Evolutionary conservation across 176 grass and related monocot genomes (phyloP).

Genomic region (Cenchrus fungigraminus): DNA sequence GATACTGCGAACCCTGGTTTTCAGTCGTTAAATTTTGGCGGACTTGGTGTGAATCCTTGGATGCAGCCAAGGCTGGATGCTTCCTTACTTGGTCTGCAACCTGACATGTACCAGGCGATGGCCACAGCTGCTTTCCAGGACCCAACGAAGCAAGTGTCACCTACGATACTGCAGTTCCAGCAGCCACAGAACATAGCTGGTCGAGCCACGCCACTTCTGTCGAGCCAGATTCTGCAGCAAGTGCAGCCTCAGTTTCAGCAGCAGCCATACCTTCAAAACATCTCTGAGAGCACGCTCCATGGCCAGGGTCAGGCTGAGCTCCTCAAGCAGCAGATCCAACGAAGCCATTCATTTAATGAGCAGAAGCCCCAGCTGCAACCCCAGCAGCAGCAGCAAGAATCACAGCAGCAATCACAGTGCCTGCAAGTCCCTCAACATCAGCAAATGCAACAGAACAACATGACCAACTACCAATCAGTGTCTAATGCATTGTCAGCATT

Average conservation of each 20-base stretch:
- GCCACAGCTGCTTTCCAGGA: slow-evolving; percentile 57
- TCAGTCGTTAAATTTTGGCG: slow-evolving; percentile 86
- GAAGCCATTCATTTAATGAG: slow-evolving; percentile 51
- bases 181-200: slow-evolving; percentile 61
- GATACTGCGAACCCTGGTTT: slow-evolving; percentile 81
- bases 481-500: slow-evolving; percentile 50
- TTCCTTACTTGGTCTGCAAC: slow-evolving; percentile 66
- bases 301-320: slow-evolving; percentile 66
- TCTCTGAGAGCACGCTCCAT: slow-evolving; percentile 54
- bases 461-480: slow-evolving; percentile 56
- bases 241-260: slow-evolving; percentile 72
- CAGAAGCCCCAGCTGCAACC: slow-evolving; percentile 58
- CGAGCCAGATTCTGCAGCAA: slow-evolving; percentile 74
- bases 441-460: slow-evolving; percentile 70
- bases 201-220: slow-evolving; percentile 46
- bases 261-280: slow-evolving; percentile 55
- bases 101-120: slow-evolving; percentile 78
- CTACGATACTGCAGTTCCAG: slow-evolving; percentile 88
- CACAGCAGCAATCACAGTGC: slow-evolving; percentile 58
- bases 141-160: slow-evolving; percentile 62
- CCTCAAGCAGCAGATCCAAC: slow-evolving; percentile 65
- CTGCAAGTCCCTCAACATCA: slow-evolving; percentile 71
- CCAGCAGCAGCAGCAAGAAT: slow-evolving; percentile 49
- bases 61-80: slow-evolving; percentile 79
- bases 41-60: slow-evolving; percentile 69